Conservation (phyloP, 2,329 filamentous ascomycete species). For the Aspergillus ochraceoroseus region DNA sequence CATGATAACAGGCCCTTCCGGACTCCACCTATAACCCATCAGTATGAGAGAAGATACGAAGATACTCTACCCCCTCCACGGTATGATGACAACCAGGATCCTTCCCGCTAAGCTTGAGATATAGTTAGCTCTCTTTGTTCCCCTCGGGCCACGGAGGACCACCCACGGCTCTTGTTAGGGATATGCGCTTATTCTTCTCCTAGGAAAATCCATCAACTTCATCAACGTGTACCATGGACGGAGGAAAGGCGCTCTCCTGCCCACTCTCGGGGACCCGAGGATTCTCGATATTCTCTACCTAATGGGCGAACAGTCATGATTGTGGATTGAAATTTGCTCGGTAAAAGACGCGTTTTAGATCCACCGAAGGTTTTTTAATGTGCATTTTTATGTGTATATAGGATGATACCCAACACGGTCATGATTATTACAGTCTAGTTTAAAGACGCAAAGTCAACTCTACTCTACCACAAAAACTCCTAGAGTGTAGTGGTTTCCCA, state of each 20-base stretch:
- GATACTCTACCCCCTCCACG: slow-evolving; percentile 18
- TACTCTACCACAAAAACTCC: too few relatives aligned
- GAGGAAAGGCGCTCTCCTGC: slow-evolving; percentile 24
- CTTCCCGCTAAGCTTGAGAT: not conserved
- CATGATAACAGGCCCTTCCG: slow-evolving; percentile 7
- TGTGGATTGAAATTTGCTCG: slow-evolving; percentile 24
- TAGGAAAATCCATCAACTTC: slow-evolving; percentile 16
- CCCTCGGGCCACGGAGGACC: not conserved
- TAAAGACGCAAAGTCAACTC: too few relatives aligned
- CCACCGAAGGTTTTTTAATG: slow-evolving; percentile 1
- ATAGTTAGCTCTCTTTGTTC: not conserved
- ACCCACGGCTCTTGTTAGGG: not conserved
- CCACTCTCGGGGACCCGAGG: slow-evolving; percentile 24
- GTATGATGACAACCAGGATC: slow-evolving; percentile 19
- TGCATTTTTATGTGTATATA: slow-evolving; percentile 6
- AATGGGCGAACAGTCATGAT: slow-evolving; percentile 26
- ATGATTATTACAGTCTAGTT: not conserved
- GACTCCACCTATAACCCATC: slow-evolving; percentile 14
- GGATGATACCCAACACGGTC: slow-evolving; percentile 12
- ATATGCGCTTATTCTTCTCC: slow-evolving; percentile 8
- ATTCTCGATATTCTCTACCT: slow-evolving; percentile 18
- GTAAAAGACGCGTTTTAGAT: not conserved
- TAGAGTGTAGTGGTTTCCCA: not conserved
- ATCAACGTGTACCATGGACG: slow-evolving; percentile 16
- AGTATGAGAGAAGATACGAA: slow-evolving; percentile 17